phyloP scores from a whole-genome alignment of 2,329 filamentous ascomycete species.

The Piedraia hortae region DNA sequence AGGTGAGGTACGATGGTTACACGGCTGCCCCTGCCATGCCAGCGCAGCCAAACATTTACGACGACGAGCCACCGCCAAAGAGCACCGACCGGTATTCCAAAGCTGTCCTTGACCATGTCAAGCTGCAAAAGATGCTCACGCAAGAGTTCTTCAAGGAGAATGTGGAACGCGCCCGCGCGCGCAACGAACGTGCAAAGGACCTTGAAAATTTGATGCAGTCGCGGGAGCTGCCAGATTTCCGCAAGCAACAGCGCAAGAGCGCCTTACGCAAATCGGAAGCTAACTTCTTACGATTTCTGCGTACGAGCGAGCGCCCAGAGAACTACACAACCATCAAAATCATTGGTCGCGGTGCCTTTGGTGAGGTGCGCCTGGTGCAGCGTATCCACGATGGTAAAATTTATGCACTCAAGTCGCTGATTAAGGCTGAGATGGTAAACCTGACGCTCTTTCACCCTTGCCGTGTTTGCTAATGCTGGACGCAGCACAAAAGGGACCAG shows the following conservation, averaged over 20 bases:
- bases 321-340: slow-evolving; percentile 96
- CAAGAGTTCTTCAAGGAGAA: slow-evolving; percentile 91
- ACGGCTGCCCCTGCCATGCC: slow-evolving; percentile 33
- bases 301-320: slow-evolving; percentile 73
- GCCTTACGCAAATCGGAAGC: slow-evolving; percentile 69
- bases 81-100: slow-evolving; percentile 72
- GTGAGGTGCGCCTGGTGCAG: slow-evolving; percentile 91
- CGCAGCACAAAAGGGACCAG: slow-evolving; percentile 81
- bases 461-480: slow-evolving; percentile 3
- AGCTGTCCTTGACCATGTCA: slow-evolving; percentile 48
- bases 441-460: neutral
- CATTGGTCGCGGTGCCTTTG: slow-evolving; percentile 95
- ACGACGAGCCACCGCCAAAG: slow-evolving; percentile 45
- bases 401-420: slow-evolving; percentile 90
- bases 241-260: slow-evolving; percentile 64
- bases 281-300: slow-evolving; percentile 75
- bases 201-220: slow-evolving; percentile 67
- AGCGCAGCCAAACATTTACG: slow-evolving; percentile 15
- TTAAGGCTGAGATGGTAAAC: slow-evolving; percentile 78
- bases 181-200: slow-evolving; percentile 83
- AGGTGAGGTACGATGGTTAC: slow-evolving; percentile 36
- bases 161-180: slow-evolving; percentile 79
- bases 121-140: slow-evolving; percentile 36
- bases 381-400: slow-evolving; percentile 91
- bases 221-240: slow-evolving; percentile 40